These are phyloP conservation scores for Trichoderma asperellum DNA, from an alignment of 2,329 filamentous ascomycete genomes.

Conservation along the genomic window DNA sequence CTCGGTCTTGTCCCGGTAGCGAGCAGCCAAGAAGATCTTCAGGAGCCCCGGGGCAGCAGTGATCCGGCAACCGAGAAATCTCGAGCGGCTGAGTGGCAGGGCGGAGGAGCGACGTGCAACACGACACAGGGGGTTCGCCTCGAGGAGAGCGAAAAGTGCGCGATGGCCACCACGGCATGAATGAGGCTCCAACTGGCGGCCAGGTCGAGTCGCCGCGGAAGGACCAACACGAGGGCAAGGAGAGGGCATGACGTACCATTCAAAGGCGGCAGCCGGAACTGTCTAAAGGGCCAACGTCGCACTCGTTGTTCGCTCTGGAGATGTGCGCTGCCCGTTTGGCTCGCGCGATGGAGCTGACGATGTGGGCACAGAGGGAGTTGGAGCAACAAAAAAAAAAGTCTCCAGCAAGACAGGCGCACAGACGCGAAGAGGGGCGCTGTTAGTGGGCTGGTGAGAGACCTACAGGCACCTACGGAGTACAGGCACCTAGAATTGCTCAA, in stretches of 20 bases:
- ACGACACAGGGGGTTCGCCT: conserved; percentile 5
- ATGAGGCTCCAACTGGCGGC: conserved; percentile 5
- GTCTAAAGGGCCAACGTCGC: conserved; percentile 23
- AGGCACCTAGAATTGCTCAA: neutral
- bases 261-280: conserved; percentile 24
- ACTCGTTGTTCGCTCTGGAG: conserved; percentile 17
- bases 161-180: conserved; percentile 3
- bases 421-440: conserved; percentile 24
- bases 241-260: conserved; percentile 28
- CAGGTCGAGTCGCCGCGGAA: neutral
- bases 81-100: neutral
- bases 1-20: neutral
- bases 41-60: conserved; percentile 13
- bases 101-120: conserved; percentile 12
- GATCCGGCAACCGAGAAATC: conserved; percentile 23
- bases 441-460: conserved; percentile 19
- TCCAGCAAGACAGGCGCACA: conserved; percentile 28
- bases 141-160: conserved; percentile 7
- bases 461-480: conserved; percentile 21
- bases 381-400: conserved; percentile 25
- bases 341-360: conserved; percentile 29
- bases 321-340: conserved; percentile 27
- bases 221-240: neutral
- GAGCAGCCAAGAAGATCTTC: conserved; percentile 1
- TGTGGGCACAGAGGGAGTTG: conserved; percentile 29